Conservation (phyloP, 2,329 filamentous ascomycete genomes). For the Ophiostoma triangulosporum region DNA sequence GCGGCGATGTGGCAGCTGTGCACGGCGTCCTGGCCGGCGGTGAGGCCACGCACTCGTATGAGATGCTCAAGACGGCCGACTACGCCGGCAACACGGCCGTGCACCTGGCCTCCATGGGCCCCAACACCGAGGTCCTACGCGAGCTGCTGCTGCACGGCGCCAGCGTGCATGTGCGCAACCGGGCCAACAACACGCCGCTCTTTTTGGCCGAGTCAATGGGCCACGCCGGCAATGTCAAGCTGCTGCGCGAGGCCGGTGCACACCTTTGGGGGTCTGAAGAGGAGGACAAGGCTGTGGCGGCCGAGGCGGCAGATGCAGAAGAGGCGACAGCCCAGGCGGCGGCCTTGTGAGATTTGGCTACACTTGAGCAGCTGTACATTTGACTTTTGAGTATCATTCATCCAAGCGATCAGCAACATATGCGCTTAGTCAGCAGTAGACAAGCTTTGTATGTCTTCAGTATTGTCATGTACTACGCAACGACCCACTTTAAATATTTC, state of each 20-base stretch:
- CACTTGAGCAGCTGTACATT: not conserved
- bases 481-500: too few relatives aligned
- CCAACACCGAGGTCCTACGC: constrained; percentile 40
- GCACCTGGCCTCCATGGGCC: constrained; percentile 43
- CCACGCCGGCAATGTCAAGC: constrained; percentile 35
- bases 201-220: constrained; percentile 48
- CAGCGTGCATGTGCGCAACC: constrained; percentile 53
- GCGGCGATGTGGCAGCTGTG: constrained; percentile 53
- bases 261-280: constrained; percentile 41
- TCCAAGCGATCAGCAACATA: not conserved
- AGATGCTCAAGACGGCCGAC: constrained; percentile 60
- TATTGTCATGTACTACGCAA: not conserved
- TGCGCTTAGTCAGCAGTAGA: too few relatives aligned
- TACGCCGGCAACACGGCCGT: constrained; percentile 67
- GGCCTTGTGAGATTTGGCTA: not conserved
- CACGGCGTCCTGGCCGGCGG: constrained; percentile 54
- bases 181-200: constrained; percentile 51
- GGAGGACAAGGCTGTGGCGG: not conserved
- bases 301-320: not conserved
- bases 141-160: constrained; percentile 47
- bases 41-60: constrained; percentile 26
- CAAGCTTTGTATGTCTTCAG: too few relatives aligned
- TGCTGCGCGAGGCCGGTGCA: constrained; percentile 46
- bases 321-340: not conserved
- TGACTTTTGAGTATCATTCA: not conserved